These are phyloP conservation scores for Oldenlandia corymbosa DNA, from an alignment of 257 asterid genomes.

Conservation along the genomic window DNA sequence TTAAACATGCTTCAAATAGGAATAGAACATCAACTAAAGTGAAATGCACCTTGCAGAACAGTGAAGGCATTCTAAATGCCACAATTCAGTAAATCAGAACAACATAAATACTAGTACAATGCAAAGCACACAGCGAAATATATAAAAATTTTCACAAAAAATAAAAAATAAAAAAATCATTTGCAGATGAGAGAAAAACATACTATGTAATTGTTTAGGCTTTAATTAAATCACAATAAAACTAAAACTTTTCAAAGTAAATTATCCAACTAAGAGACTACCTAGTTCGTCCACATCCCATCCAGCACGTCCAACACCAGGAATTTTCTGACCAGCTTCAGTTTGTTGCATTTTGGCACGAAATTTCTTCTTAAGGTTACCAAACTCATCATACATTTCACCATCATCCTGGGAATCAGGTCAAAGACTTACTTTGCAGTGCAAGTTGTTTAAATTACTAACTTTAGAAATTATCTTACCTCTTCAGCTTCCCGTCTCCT, in stretches of 20 bases:
- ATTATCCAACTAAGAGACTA: slow-evolving; percentile 7
- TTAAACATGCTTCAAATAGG: neutral
- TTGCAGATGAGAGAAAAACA: too few species aligned
- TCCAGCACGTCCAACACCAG: slow-evolving; percentile 97
- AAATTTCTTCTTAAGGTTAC: slow-evolving; percentile 94
- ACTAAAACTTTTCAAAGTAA: neutral
- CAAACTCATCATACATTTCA: slow-evolving; percentile 99
- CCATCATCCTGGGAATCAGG: slow-evolving; percentile 78
- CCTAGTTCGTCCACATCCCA: slow-evolving; percentile 98
- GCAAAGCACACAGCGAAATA: neutral
- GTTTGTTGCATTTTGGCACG: slow-evolving; percentile 80
- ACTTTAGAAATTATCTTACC: slow-evolving; percentile 36
- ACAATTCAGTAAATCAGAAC: neutral
- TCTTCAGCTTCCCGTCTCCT: slow-evolving; percentile 92
- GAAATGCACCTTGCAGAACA: neutral
- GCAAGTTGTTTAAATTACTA: slow-evolving; percentile 2
- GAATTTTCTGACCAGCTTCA: slow-evolving; percentile 52
- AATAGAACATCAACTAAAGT: neutral
- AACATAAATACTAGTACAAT: neutral
- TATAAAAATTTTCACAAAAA: neutral
- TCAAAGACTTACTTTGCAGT: neutral
- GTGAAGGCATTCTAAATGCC: neutral
- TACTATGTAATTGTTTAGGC: neutral
- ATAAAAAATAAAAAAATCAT: too few species aligned
- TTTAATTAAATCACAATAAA: neutral